Evolutionary conservation across 495 filamentous ascomycete species (phyloP).

Genomic region (Tuber melanosporum): DNA sequence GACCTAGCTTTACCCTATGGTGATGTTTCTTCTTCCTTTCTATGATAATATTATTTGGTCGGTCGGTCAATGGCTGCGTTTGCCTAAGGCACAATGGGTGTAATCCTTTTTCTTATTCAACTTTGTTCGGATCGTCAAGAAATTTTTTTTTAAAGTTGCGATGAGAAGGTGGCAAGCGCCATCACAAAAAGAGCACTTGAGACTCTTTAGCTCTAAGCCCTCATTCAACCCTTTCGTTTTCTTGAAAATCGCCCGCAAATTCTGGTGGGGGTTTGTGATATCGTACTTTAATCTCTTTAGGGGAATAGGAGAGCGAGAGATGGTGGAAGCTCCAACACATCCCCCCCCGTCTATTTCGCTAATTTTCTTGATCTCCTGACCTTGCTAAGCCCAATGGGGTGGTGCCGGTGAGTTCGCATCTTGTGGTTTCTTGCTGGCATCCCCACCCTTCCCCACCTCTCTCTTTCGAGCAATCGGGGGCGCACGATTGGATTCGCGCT

Average conservation of each 20-base stretch:
- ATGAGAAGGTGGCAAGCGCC: not conserved
- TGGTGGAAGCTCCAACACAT: not conserved
- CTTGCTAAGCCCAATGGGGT: not conserved
- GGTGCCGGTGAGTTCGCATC: not conserved
- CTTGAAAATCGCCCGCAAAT: not conserved
- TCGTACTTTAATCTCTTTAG: not conserved
- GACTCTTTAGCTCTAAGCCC: not conserved
- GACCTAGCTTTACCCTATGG: not conserved
- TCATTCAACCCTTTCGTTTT: not conserved
- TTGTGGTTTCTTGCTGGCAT: not conserved
- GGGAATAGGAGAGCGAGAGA: not conserved
- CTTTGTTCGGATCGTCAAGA: not conserved
- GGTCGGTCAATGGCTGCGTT: not conserved
- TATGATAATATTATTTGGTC: no score
- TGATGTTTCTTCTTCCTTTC: not conserved
- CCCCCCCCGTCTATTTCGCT: not conserved
- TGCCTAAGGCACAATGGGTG: not conserved
- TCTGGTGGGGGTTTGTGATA: not conserved
- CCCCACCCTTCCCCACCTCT: not conserved
- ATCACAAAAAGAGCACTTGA: not conserved
- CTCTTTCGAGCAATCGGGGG: not conserved
- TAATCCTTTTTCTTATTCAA: not conserved
- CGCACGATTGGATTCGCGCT: not conserved
- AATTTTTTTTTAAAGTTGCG: not conserved
- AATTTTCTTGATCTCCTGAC: slow-evolving; percentile 1